Base-by-base conservation (phyloP, 1,139 yeast genomes). In the Schizosaccharomyces versatilis region DNA sequence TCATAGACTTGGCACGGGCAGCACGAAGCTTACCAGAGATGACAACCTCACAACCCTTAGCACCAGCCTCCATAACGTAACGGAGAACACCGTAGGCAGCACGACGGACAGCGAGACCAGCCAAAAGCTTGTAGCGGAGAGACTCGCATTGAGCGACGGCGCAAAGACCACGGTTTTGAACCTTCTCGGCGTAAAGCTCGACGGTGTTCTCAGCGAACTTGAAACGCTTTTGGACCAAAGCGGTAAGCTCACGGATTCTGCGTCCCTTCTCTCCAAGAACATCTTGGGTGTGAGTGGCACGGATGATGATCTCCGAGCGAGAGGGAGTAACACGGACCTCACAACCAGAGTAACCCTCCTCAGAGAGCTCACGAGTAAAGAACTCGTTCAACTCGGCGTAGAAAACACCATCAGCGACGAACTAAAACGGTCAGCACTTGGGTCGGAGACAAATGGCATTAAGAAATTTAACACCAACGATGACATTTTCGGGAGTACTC, bases 61-160 rank as follows among this genome's bases (percentile, higher is more conserved):
- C 99, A 76, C 98, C 98, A 65, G 97, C 86, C 75, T 88, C 97
- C 96, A 90, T 93, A 70, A 94, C 95, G 80, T 81, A 86, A 81
- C 98, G 88, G 76, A 93, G 94, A 69, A 93, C 97, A 85, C 98
- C 97, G 84, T 90, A 90, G 69, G 97, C 97, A 69, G 98, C 98
- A 80, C 98, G 85, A 81, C 98, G 88, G 79, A 90, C 86, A 71
- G 98, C 96, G 72, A 90, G 82, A 79, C 98, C 98, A 77, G 81
- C 84, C 72, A 93, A 84, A 71, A 90, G 83, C 80, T 90, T 90
- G 85, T 90, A 82, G 75, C 88, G 88, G 73, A 90, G 81, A 68
- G 95, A 93, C 80, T 90, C 99, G 72, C 97, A 95, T 79, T 90
- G 99, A 67, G 96, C 95, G 69, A 94, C 95, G 69, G 99, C 98